Conservation (phyloP, 805 yeast species). For the Wickerhamomyces hampshirensis region DNA sequence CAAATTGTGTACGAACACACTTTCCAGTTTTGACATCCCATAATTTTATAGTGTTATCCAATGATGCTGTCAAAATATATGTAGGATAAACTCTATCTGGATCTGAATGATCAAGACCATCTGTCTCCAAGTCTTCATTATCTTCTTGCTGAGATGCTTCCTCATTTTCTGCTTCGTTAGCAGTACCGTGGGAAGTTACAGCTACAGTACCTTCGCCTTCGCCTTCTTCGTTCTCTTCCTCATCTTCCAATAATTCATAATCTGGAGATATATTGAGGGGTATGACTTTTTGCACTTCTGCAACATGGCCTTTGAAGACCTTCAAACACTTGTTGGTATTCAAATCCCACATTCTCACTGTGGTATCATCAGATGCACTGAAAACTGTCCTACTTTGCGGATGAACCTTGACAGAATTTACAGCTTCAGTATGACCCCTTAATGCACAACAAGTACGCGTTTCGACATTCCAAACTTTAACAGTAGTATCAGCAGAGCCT, state of each 20-base stretch:
- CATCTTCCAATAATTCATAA: slow-evolving; percentile 42
- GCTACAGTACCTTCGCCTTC: slow-evolving; percentile 12
- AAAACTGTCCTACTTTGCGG: slow-evolving; percentile 72
- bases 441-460: slow-evolving; percentile 87
- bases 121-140: slow-evolving; percentile 16
- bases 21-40: slow-evolving; percentile 88
- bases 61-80: slow-evolving; percentile 78
- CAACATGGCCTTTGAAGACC: slow-evolving; percentile 84
- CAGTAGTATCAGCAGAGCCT: slow-evolving; percentile 89
- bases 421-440: slow-evolving; percentile 92
- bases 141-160: slow-evolving; percentile 15
- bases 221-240: slow-evolving; percentile 20
- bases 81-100: slow-evolving; percentile 54
- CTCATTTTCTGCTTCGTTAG: slow-evolving; percentile 10
- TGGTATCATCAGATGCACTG: slow-evolving; percentile 87
- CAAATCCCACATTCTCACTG: slow-evolving; percentile 93
- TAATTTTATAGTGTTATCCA: slow-evolving; percentile 88
- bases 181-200: slow-evolving; percentile 19
- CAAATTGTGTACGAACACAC: slow-evolving; percentile 92
- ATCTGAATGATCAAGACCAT: slow-evolving; percentile 23
- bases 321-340: slow-evolving; percentile 72
- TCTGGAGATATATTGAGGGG: slow-evolving; percentile 74
- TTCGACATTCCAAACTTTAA: slow-evolving; percentile 96
- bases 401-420: slow-evolving; percentile 84
- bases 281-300: slow-evolving; percentile 89